Percentiles rank a stretch among this genome's conserved stretches.
These are phyloP conservation scores for Podaxis carcinomalis DNA, from an alignment of 768 basidiomycete genomes.

Conservation along the genomic window DNA sequence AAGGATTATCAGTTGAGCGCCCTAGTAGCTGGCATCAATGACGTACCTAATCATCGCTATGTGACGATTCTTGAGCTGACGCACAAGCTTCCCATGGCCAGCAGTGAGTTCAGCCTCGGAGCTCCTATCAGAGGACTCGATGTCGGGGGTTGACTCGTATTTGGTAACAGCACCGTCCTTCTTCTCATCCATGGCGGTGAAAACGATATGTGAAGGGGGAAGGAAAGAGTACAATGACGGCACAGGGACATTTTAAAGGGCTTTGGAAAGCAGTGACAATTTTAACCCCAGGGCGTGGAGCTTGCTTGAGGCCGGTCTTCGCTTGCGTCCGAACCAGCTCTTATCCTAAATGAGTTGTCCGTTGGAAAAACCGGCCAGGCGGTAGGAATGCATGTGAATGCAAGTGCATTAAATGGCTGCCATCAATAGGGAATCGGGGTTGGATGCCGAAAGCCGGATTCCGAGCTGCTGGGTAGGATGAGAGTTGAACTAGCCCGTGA, in stretches of 20 bases:
- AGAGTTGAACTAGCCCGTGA: not conserved
- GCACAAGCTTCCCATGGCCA: conserved; percentile 32
- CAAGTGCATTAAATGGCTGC: not conserved
- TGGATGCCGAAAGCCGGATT: not conserved
- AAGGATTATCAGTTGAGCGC: not conserved
- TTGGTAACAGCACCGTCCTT: not conserved
- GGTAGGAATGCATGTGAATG: not conserved
- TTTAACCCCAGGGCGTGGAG: not conserved
- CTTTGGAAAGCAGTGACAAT: not conserved
- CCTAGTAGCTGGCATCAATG: not conserved
- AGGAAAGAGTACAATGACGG: not conserved
- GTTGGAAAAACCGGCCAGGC: not conserved
- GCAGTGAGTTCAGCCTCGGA: not conserved
- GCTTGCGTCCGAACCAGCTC: not conserved
- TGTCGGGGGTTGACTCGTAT: conserved; percentile 1
- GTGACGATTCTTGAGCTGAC: conserved; percentile 74
- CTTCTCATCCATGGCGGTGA: conserved; percentile 9
- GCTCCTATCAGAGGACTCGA: not conserved
- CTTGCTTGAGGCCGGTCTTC: not conserved
- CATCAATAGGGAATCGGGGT: not conserved
- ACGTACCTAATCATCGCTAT: conserved; percentile 74
- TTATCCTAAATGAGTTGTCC: not conserved
- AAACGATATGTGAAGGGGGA: not conserved
- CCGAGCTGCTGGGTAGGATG: too few species aligned
- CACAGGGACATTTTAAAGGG: not conserved